Conservation (phyloP, 1,284 basidiomycete genomes). For the Grifola frondosa region DNA sequence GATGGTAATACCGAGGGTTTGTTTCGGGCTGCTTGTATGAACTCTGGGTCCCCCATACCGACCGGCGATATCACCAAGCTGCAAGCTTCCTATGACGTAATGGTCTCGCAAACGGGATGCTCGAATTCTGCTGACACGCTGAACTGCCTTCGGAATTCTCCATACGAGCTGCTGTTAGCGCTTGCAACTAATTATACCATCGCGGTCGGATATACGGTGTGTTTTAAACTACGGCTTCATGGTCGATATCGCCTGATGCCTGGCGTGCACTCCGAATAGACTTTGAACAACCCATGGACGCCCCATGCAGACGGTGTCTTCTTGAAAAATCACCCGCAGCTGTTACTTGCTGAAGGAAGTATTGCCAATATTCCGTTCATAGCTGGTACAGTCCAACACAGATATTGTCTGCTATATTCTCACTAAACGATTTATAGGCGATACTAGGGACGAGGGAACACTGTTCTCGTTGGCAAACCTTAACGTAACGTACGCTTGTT, state of each 20-base stretch:
- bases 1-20: slow-evolving; percentile 33
- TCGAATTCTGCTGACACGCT: slow-evolving; percentile 33
- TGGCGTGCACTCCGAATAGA: no score
- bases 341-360: slow-evolving; percentile 25
- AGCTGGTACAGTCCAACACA: slow-evolving; percentile 16
- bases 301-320: slow-evolving; percentile 40
- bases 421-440: slow-evolving; percentile 13
- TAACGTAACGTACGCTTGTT: slow-evolving; percentile 23
- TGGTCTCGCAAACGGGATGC: slow-evolving; percentile 34
- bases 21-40: slow-evolving; percentile 35
- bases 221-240: no score
- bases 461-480: slow-evolving; percentile 17
- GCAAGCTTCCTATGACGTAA: slow-evolving; percentile 32
- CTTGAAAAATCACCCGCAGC: slow-evolving; percentile 28
- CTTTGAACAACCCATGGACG: slow-evolving; percentile 24
- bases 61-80: slow-evolving; percentile 29
- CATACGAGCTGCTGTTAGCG: no score
- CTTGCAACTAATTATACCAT: no score
- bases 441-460: slow-evolving; percentile 34
- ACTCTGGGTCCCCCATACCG: slow-evolving; percentile 35
- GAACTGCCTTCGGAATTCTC: slow-evolving; percentile 37
- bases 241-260: no score
- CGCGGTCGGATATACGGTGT: no score
- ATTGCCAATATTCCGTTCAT: slow-evolving; percentile 35
- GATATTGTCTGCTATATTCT: not conserved